Base-by-base conservation (phyloP, 2,329 filamentous ascomycete species). In the Volutella citrinella region DNA sequence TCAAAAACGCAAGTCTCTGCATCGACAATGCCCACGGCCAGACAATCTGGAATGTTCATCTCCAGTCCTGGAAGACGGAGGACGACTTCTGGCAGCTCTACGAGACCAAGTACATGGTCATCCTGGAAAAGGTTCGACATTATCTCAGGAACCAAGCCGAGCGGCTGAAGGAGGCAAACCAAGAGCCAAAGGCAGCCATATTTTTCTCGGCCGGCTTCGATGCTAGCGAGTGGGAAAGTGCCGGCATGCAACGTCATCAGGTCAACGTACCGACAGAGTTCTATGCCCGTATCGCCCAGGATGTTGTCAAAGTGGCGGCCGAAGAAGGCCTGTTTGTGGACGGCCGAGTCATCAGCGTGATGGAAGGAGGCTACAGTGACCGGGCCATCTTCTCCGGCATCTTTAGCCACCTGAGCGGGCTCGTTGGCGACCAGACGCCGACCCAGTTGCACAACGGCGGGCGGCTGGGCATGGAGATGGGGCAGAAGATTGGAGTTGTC, bases 151-250 rank as follows among this genome's bases (percentile, higher is more conserved):
- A 69, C 11, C 87, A 96, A 49, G 82, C 87, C 0, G 71, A 80
- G 26, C 77, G 78, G 19, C 64, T 93, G 19, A 70, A 68, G 9
- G 65, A 69, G 13, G 66, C 74, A 31, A 75, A 78, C 23, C 73
- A 80, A 20, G 67, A 68, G 16, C 84, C 89, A 5, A 91, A 84
- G 52, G 87, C 86, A 3, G 91, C 87, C 20, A 89, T 98, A 27
- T 98, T 98, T 64, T 67, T 98, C 30, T 97, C 91, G 27, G 90
- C 93, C 3, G 94, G 93, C 0, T 98, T 98, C 47, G 93, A 98
- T 63, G 93, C 93, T 4, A 96, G 90, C 55, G 89, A 98, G 57
- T 94, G 87, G 81, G 93, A 98, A 60, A 82, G 85, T 13, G 71
- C 77, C 5, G 88, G 87, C 4, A 98, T 98, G 93, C 93, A 98